Base-by-base conservation (phyloP, 805 yeast genomes). In the Saccharomyces paradoxus region DNA sequence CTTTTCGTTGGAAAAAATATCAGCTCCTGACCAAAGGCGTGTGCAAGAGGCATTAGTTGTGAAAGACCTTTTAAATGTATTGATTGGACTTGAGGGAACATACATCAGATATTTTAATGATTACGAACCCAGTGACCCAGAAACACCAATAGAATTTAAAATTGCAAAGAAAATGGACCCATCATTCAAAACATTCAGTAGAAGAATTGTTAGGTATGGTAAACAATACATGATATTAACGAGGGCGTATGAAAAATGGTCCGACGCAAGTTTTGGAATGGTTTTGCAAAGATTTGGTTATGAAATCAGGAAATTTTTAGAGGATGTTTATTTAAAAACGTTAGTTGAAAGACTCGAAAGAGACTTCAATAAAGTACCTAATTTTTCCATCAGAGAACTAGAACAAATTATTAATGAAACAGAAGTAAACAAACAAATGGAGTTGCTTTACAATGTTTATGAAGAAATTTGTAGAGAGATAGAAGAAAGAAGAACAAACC, bases 81-180 rank as follows among this genome's bases (percentile, higher is more conserved):
- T 94, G 13, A 60, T 83, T 31, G 95, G 95, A 0, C 69, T 78
- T 28, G 96, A 90, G 67, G 97, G 97, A 0, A 75, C 76, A 22
- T 89, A 86, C 63, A 81, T 92, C 37, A 74, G 90, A 48, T 89
- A 79, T 64, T 77, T 84, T 31, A 86, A 81, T 47, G 74, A 76
- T 22, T 88, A 80, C 63, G 80, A 82, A 61, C 82, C 83, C 0
- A 55, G 51, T 63, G 51, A 53, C 14, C 71, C 67, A 9, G 72
- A 70, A 13, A 74, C 77, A 32, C 32, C 50, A 13, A 95, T 96
- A 0, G 92, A 86, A 56, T 90, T 79, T 68, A 78, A 81, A 57
- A 79, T 89, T 27, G 84, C 87, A 46, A 85, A 82, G 59, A 82
- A 80, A 55, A 72, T 94, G 62, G 96, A 89, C 62, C 77, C 86